These are phyloP conservation scores for Fagus crenata DNA, from an alignment of 306 rosid genomes.

Conservation along the genomic window DNA sequence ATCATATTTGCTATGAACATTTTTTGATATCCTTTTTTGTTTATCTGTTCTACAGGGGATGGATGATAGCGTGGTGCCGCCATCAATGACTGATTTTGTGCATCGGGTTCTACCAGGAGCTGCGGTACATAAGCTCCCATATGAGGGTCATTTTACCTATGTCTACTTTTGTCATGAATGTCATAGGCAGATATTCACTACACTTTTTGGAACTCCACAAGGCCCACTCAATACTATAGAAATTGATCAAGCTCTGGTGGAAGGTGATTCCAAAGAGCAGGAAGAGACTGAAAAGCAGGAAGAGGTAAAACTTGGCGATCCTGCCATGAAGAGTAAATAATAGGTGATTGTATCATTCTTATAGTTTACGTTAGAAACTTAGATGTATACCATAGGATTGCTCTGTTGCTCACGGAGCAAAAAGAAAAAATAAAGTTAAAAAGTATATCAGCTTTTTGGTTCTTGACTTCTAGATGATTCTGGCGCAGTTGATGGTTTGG, in stretches of 20 bases:
- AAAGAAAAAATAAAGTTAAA: not conserved
- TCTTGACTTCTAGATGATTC: not conserved
- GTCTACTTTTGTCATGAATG: conserved; percentile 91
- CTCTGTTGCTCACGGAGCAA: conserved; percentile 41
- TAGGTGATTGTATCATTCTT: not conserved
- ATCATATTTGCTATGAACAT: not conserved
- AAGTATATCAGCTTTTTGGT: not conserved
- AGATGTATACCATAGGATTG: conserved; percentile 45
- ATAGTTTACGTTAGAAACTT: conserved; percentile 29
- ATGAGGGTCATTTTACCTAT: conserved; percentile 94
- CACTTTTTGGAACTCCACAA: conserved; percentile 93
- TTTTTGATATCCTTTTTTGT: not conserved
- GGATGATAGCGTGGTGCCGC: conserved; percentile 93
- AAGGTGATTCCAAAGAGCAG: conserved; percentile 38
- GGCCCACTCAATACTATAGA: conserved; percentile 56
- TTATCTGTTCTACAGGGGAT: conserved; percentile 66
- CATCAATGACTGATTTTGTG: conserved; percentile 93
- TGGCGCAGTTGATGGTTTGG: not conserved
- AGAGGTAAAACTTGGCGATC: conserved; percentile 28
- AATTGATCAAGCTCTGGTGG: conserved; percentile 32
- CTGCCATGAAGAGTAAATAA: conserved; percentile 18
- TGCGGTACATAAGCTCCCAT: conserved; percentile 95
- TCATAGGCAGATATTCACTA: conserved; percentile 93
- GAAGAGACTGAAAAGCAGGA: conserved; percentile 20
- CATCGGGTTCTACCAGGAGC: conserved; percentile 90